Conservation (phyloP, 2,329 filamentous ascomycete species). For the Colletotrichum endophyticum region DNA sequence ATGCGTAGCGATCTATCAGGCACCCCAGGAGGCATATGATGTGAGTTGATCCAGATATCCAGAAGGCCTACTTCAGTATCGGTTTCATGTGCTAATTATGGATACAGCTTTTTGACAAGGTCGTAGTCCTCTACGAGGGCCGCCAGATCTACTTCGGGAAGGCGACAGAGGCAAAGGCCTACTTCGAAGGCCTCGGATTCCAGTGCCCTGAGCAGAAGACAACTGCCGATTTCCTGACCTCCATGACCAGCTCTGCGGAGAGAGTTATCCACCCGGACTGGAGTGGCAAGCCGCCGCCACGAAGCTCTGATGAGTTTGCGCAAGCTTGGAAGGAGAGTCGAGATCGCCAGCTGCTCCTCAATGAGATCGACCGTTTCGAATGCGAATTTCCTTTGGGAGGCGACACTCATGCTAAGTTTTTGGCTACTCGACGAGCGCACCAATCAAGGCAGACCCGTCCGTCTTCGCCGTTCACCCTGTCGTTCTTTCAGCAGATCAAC, state of each 20-base stretch:
- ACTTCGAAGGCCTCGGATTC: slow-evolving; percentile 71
- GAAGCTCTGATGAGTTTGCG: slow-evolving; percentile 12
- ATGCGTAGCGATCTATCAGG: slow-evolving; percentile 60
- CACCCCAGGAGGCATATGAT: slow-evolving; percentile 62
- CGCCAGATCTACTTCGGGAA: slow-evolving; percentile 71
- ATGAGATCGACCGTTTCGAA: slow-evolving; percentile 6
- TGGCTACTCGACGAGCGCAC: not conserved
- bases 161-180: slow-evolving; percentile 63
- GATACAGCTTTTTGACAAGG: slow-evolving; percentile 64
- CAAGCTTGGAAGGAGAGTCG: slow-evolving; percentile 2
- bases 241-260: slow-evolving; percentile 43
- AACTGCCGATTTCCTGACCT: slow-evolving; percentile 77
- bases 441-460: slow-evolving; percentile 29
- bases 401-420: not conserved
- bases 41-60: slow-evolving; percentile 20
- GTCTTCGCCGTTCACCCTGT: slow-evolving; percentile 54
- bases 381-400: slow-evolving; percentile 2
- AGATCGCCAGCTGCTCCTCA: not conserved
- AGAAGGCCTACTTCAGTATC: fast-evolving
- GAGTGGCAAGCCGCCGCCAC: not conserved
- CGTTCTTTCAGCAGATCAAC: slow-evolving; percentile 47
- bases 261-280: slow-evolving; percentile 20
- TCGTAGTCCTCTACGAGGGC: slow-evolving; percentile 69
- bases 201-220: slow-evolving; percentile 61
- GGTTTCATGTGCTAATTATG: not conserved